Percentiles rank a stretch among this genome's conserved stretches.
These are phyloP conservation scores for Chalaropsis ovoidea DNA, from an alignment of 2,329 filamentous ascomycete species.

Conservation along the genomic window DNA sequence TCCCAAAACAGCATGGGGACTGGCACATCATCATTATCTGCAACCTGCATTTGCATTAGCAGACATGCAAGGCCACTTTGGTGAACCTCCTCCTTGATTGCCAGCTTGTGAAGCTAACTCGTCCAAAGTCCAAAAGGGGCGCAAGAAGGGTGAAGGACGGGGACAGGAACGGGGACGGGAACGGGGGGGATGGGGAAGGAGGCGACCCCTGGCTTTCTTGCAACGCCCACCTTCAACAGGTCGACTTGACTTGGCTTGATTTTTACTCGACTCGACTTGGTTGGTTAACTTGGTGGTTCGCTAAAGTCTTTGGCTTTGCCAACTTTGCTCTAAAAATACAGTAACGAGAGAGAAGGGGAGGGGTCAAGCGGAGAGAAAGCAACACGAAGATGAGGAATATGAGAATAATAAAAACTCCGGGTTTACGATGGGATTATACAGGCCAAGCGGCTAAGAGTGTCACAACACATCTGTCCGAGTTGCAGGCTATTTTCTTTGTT, in stretches of 20 bases:
- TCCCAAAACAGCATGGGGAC: slow-evolving; percentile 3
- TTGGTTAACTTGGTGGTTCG: too few species aligned
- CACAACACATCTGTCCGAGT: too few species aligned
- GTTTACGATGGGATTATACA: not conserved
- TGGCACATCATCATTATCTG: not conserved
- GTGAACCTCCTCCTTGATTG: too few species aligned
- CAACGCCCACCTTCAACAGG: too few species aligned
- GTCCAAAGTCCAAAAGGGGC: not conserved
- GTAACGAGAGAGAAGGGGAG: not conserved
- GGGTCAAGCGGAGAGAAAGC: not conserved
- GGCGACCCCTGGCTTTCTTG: not conserved
- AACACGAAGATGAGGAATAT: not conserved
- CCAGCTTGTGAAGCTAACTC: too few species aligned
- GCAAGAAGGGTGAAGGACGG: not conserved
- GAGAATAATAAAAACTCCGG: not conserved
- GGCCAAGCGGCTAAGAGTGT: not conserved
- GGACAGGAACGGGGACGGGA: too few species aligned
- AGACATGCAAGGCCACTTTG: too few species aligned
- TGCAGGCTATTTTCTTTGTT: too few species aligned
- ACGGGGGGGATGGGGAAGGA: not conserved
- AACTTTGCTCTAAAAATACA: slow-evolving; percentile 11
- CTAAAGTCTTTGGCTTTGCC: not conserved
- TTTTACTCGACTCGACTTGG: too few species aligned
- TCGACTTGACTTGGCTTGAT: too few species aligned
- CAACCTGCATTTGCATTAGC: too few species aligned